Evolutionary conservation across 2,329 filamentous ascomycete genomes (phyloP).

Genomic region (Aspergillus sp.): DNA sequence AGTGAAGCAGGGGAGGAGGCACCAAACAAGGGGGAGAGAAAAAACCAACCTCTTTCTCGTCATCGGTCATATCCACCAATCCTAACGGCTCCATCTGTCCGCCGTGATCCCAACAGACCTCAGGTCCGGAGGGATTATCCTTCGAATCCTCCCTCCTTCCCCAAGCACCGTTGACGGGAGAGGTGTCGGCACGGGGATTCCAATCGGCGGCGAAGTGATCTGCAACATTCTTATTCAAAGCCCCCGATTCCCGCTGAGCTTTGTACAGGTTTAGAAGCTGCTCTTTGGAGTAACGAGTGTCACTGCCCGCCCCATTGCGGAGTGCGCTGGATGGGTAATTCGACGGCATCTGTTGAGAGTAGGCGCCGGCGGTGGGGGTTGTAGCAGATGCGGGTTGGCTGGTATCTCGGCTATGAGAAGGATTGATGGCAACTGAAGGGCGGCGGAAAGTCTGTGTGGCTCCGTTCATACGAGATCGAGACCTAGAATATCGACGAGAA

Average conservation of each 20-base stretch:
- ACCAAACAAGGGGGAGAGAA: neutral
- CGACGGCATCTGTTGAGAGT: constrained; percentile 61
- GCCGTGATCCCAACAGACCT: constrained; percentile 82
- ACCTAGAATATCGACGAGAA: constrained; percentile 43
- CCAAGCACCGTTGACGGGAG: constrained; percentile 63
- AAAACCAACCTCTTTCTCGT: constrained; percentile 61
- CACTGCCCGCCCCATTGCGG: constrained; percentile 56
- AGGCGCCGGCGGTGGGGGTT: constrained; percentile 48
- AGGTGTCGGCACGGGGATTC: constrained; percentile 71
- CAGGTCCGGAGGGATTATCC: constrained; percentile 74
- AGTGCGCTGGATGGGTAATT: constrained; percentile 44
- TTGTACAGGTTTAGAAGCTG: constrained; percentile 75
- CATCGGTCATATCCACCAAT: constrained; percentile 68
- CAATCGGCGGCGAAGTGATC: constrained; percentile 72
- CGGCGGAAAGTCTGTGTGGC: constrained; percentile 67
- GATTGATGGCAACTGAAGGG: constrained; percentile 59
- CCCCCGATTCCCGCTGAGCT: constrained; percentile 53
- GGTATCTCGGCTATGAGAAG: constrained; percentile 47
- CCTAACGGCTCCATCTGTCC: constrained; percentile 71
- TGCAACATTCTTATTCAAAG: constrained; percentile 60
- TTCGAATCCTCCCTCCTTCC: constrained; percentile 74
- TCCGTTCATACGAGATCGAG: constrained; percentile 62
- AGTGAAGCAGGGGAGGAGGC: neutral
- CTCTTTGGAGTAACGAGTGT: constrained; percentile 72
- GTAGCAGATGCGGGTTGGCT: constrained; percentile 41